Conservation (phyloP, 345 rosid species). For the Mercurialis annua region DNA sequence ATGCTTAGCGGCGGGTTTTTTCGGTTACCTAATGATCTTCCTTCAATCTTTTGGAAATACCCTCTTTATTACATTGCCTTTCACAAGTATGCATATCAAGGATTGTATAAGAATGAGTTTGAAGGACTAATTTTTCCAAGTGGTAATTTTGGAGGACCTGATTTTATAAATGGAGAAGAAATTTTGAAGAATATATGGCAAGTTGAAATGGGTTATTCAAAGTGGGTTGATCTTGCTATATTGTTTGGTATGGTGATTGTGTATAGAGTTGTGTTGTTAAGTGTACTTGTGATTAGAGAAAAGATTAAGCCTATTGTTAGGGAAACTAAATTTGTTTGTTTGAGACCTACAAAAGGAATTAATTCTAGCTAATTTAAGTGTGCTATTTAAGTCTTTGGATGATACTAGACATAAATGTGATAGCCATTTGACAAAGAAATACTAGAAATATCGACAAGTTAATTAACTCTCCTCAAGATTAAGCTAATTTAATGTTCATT, state of each 20-base stretch:
- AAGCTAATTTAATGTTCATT: no score
- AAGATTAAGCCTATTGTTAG: slow-evolving; percentile 12
- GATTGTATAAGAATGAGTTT: slow-evolving; percentile 37
- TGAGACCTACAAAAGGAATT: not conserved
- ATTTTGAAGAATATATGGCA: slow-evolving; percentile 35
- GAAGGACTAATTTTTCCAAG: slow-evolving; percentile 18
- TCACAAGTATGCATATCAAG: slow-evolving; percentile 33
- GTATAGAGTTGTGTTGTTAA: slow-evolving; percentile 34
- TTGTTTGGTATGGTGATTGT: slow-evolving; percentile 42
- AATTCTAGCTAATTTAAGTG: no score
- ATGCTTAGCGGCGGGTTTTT: slow-evolving; percentile 46
- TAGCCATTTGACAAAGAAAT: no score
- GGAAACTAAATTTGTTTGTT: slow-evolving; percentile 7
- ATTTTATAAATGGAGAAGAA: slow-evolving; percentile 23
- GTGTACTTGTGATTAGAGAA: slow-evolving; percentile 7
- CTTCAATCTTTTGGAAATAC: slow-evolving; percentile 41
- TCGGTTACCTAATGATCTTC: slow-evolving; percentile 41
- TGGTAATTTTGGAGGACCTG: slow-evolving; percentile 11
- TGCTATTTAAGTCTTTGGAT: no score
- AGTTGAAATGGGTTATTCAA: slow-evolving; percentile 46
- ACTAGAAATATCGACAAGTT: not conserved
- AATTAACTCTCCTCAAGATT: no score
- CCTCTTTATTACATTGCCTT: slow-evolving; percentile 44
- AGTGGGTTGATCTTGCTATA: slow-evolving; percentile 48
- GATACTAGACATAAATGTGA: no score